Evolutionary conservation across 805 yeast species (phyloP).

Genomic region (Candida maesae): DNA sequence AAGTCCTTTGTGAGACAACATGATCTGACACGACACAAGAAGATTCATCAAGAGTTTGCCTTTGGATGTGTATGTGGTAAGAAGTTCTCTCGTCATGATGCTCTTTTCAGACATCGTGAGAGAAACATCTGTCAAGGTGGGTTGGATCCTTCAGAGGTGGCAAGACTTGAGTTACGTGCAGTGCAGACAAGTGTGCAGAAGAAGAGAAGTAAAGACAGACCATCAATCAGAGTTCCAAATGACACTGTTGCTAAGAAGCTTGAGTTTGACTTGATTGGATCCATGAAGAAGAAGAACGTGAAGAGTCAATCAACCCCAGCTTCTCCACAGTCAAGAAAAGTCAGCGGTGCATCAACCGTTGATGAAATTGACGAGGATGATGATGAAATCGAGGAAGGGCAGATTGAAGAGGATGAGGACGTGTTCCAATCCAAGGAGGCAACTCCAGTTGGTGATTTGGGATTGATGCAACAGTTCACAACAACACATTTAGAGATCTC

Average conservation of each 20-base stretch:
- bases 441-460: slow-evolving; percentile 7
- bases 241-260: slow-evolving; percentile 22
- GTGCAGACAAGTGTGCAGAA: slow-evolving; percentile 14
- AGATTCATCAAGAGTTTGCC: slow-evolving; percentile 74
- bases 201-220: slow-evolving; percentile 8
- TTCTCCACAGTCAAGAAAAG: slow-evolving; percentile 13
- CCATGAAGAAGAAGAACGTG: slow-evolving; percentile 3
- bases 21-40: slow-evolving; percentile 85
- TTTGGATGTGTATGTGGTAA: slow-evolving; percentile 91
- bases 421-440: not conserved
- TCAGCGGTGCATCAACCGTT: slow-evolving; percentile 14
- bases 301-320: slow-evolving; percentile 8
- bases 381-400: slow-evolving; percentile 3
- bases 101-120: slow-evolving; percentile 73
- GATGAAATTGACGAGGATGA: slow-evolving; percentile 3
- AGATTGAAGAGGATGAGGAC: not conserved
- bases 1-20: slow-evolving; percentile 94
- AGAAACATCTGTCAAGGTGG: slow-evolving; percentile 85
- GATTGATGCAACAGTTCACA: slow-evolving; percentile 9
- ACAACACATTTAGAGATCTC: not conserved
- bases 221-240: slow-evolving; percentile 11
- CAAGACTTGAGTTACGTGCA: slow-evolving; percentile 8
- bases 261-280: slow-evolving; percentile 17
- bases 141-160: slow-evolving; percentile 24
- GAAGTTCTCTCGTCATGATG: slow-evolving; percentile 85